Evolutionary conservation across 176 grass and related monocot species (phyloP), one percentile per base, ranked within the genome.

Genomic region (Lolium multiflorum): DNA sequence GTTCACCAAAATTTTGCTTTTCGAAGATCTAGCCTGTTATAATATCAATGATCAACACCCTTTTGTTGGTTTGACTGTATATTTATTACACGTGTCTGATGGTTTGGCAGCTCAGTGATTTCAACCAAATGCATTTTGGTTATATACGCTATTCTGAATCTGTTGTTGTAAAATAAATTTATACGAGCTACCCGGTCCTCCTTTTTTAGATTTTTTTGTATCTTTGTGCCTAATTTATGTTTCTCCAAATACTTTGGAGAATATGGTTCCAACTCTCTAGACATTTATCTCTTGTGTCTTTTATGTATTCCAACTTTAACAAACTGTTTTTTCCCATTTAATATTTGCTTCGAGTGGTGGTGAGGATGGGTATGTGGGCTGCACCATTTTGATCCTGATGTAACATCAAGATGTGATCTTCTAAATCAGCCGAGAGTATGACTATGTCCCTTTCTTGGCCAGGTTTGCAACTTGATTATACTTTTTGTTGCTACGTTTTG

Each of bases 311-410:
- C 47, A 46, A 71, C 22, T 71, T 56, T 51, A 0, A 0, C 25
- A 1, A 47, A 17, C 73, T 3, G 10, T 80, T 76, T 59, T 87
- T 64, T 79, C 69, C 15, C 15, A 61, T 52, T 11, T 74, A 63
- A 56, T 65, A 2, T 62, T 2, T 1, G 44, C 96, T 77, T 91
- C 92, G 4, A 96, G 94, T 67, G 94, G 97, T 69, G 94, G 97
- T 81, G 97, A 96, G 82, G 97, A 96, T 96, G 94, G 97, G 59
- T 99, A 99, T 60, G 94, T 96, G 24, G 94, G 62, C 77, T 99
- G 82, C 97, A 94, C 80, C 97, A 94, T 83, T 99, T 96, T 83
- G 92, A 96, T 84, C 60, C 84, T 0, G 97, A 96, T n/a, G 4
- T 99, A 96, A 86, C 67, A 91, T 93, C 63, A 92, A 89, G 55